phyloP scores from a whole-genome alignment of 2,329 filamentous ascomycete genomes.

The Sporothrix brunneoviolacea region DNA sequence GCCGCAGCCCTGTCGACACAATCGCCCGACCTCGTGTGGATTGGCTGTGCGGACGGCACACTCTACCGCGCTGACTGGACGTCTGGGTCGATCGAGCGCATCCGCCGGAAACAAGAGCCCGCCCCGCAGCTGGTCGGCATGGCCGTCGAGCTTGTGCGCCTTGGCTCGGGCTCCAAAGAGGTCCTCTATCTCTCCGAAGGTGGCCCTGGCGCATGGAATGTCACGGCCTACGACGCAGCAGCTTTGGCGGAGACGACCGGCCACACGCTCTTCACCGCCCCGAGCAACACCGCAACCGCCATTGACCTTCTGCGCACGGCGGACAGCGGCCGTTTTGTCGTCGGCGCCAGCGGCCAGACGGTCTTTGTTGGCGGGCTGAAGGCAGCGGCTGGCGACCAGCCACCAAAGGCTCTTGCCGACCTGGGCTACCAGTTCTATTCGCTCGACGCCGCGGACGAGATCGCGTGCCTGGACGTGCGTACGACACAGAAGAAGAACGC shows the following conservation, averaged over 20 bases:
- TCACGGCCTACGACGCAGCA: constrained; percentile 37
- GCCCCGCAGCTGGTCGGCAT: constrained; percentile 37
- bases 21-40: constrained; percentile 47
- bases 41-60: constrained; percentile 51
- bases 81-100: constrained; percentile 33
- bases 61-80: constrained; percentile 56
- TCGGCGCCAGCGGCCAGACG: constrained; percentile 45
- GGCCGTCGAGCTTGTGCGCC: constrained; percentile 33
- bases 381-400: constrained; percentile 26
- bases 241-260: constrained; percentile 9
- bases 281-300: constrained; percentile 5
- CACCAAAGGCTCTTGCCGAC: constrained; percentile 31
- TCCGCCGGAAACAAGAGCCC: constrained; percentile 34
- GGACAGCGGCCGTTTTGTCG: constrained; percentile 50
- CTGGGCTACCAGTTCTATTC: constrained; percentile 51
- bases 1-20: constrained; percentile 35
- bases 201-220: constrained; percentile 29
- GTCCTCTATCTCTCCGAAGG: constrained; percentile 42
- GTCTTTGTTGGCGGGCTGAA: constrained; percentile 53
- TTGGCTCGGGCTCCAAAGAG: constrained; percentile 33
- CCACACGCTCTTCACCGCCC: constrained; percentile 14
- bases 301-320: constrained; percentile 43
- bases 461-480: constrained; percentile 62
- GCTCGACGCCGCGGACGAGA: constrained; percentile 54
- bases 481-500: constrained; percentile 29